Conservation (phyloP, 106 monocot genomes). For the Chionographis japonica region DNA sequence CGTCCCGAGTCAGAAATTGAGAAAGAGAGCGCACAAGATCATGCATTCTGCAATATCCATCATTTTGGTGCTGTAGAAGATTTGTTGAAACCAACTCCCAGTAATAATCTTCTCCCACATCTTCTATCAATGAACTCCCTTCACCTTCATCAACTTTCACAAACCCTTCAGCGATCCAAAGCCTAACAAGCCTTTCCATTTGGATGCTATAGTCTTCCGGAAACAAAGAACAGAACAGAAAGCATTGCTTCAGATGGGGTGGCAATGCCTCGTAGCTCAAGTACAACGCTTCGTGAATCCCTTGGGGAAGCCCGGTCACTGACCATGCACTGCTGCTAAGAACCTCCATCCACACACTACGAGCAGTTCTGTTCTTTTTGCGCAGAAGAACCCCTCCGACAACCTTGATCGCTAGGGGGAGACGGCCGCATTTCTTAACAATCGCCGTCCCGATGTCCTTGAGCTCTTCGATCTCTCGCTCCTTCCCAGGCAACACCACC, state of each 20-base stretch:
- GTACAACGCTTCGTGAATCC: constrained; percentile 15
- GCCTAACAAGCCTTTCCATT: constrained; percentile 5
- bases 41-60: constrained; percentile 23
- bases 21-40: constrained; percentile 31
- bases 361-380: constrained; percentile 4
- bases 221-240: constrained; percentile 43
- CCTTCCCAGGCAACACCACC: constrained; percentile 2
- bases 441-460: constrained; percentile 32
- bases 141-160: constrained; percentile 6
- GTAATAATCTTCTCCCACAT: constrained; percentile 34
- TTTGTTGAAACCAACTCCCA: constrained; percentile 33
- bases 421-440: constrained; percentile 31
- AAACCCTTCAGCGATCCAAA: constrained; percentile 53
- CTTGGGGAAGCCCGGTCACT: not conserved
- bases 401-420: constrained; percentile 35
- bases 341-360: constrained; percentile 29
- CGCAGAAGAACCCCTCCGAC: constrained; percentile 28
- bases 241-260: constrained; percentile 44
- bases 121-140: constrained; percentile 9
- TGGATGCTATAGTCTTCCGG: constrained; percentile 22
- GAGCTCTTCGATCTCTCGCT: constrained; percentile 1
- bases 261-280: constrained; percentile 47
- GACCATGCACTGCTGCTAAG: constrained; percentile 29
- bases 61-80: constrained; percentile 23
- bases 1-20: constrained; percentile 14